A percentile compares a stretch with the other conserved stretches of the same genome.
Evolutionary conservation across 371 early-diverging fungal species (phyloP).

Genomic region (Saksenaea oblongispora): DNA sequence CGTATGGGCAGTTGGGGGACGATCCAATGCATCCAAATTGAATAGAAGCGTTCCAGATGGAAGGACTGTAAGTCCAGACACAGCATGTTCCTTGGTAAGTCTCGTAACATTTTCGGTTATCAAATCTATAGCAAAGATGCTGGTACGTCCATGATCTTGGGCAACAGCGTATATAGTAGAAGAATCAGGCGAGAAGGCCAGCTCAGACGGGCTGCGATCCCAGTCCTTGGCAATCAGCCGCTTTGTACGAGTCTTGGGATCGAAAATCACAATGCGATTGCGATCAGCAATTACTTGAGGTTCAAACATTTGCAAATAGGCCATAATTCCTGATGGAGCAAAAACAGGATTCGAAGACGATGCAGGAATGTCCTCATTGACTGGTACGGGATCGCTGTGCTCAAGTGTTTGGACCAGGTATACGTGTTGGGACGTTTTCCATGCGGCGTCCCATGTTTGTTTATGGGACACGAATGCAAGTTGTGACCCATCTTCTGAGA

Average conservation of each 20-base stretch:
- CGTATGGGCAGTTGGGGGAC: slow-evolving; percentile 49
- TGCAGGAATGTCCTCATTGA: slow-evolving; percentile 65
- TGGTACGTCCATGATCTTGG: slow-evolving; percentile 61
- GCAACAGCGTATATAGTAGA: slow-evolving; percentile 60
- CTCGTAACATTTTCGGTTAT: slow-evolving; percentile 40
- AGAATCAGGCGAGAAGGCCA: slow-evolving; percentile 57
- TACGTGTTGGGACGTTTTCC: slow-evolving; percentile 78
- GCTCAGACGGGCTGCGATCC: slow-evolving; percentile 65
- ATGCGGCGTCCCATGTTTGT: slow-evolving; percentile 65
- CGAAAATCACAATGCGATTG: slow-evolving; percentile 69
- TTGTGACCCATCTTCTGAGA: slow-evolving; percentile 64
- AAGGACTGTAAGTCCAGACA: slow-evolving; percentile 40
- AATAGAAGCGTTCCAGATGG: slow-evolving; percentile 40
- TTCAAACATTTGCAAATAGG: slow-evolving; percentile 74
- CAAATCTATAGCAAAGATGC: slow-evolving; percentile 56
- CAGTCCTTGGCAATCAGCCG: slow-evolving; percentile 53
- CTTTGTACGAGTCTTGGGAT: slow-evolving; percentile 36
- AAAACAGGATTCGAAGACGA: slow-evolving; percentile 67
- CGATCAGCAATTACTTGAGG: slow-evolving; percentile 80
- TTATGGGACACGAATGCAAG: slow-evolving; percentile 75
- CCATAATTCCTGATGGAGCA: slow-evolving; percentile 65
- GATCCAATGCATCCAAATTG: slow-evolving; percentile 47
- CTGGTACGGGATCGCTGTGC: slow-evolving; percentile 31
- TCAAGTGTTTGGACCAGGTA: slow-evolving; percentile 64
- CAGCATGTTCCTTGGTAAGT: slow-evolving; percentile 59